Evolutionary conservation across 306 rosid genomes (phyloP), one percentile per base, ranked within the genome.

Genomic region (Sindora glabra): DNA sequence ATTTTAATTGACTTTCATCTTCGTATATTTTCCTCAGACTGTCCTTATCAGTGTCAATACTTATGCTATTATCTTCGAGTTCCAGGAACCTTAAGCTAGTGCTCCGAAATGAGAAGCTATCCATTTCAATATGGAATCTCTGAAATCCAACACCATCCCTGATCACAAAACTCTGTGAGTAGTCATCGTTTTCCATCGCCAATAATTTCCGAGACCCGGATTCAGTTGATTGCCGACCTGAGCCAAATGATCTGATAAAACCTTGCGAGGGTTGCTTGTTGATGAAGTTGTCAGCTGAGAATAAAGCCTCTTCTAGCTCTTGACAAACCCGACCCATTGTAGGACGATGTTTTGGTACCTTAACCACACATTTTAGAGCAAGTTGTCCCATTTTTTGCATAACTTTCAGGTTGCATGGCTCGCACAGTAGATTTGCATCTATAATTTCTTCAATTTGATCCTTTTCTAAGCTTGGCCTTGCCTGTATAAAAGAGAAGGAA

Each of bases 341-440:
- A 9, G 95, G 94, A 4, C 94, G 89, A 18, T 77, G 56, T 42
- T 90, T 84, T 23, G 95, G 94, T 48, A 65, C 65, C 48, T 70
- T 61, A 22, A 72, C 85, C 47, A 78, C 81, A 78, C 97, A 90
- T 69, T 68, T 78, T 16, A 86, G 66, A 21, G 78, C 90, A 70
- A 90, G 83, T 71, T 63, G 67, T 13, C 94, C 97, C 90, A 86
- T 80, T 64, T 82, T 78, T 41, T 80, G 68, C 95, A 86, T 74
- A 73, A 80, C 78, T 41, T 84, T 72, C 74, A 65, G 72, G 67
- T 84, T 80, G 73, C 95, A 90, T 42, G 79, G 71, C 74, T 80
- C 82, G 48, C 70, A 49, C 38, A 82, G 75, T 42, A 86, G 83
- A 79, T 70, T 74, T 59, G 74, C 95, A 62, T 90, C 97, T 49